Conservation (phyloP, 179 eudicot species). For the Spergularia azorica region DNA sequence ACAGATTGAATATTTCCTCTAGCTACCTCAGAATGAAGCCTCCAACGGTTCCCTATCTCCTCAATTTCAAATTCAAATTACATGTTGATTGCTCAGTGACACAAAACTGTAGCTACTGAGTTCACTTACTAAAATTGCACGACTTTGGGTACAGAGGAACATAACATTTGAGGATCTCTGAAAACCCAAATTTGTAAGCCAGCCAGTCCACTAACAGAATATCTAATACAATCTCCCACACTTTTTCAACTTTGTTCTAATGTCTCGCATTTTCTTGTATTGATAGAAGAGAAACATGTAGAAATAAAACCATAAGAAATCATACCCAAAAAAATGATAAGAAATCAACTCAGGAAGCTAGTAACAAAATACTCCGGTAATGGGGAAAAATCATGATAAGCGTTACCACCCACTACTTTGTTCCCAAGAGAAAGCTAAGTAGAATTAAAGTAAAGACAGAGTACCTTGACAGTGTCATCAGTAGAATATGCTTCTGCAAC, state of each 20-base stretch:
- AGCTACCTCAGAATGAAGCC: no score
- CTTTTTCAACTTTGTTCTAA: not conserved
- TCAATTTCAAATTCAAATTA: not conserved
- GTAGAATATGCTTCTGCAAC: conserved; percentile 89
- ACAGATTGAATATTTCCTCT: no score
- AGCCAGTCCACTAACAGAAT: not conserved
- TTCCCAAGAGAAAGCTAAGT: no score
- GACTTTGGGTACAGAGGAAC: not conserved
- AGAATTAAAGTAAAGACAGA: not conserved
- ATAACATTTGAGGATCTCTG: not conserved
- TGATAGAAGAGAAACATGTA: not conserved
- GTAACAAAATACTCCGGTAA: not conserved
- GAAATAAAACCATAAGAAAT: not conserved
- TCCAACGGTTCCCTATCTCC: not conserved
- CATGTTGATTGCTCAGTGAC: not conserved
- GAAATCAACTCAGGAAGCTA: not conserved
- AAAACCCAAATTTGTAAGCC: not conserved
- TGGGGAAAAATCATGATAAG: not conserved
- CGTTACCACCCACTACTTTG: not conserved
- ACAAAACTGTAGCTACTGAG: not conserved
- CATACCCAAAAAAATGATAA: not conserved
- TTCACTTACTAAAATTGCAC: not conserved
- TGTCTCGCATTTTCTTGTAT: not conserved
- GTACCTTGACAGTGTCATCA: conserved; percentile 91
- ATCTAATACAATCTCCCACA: not conserved